Base-by-base conservation (phyloP, 2,329 filamentous ascomycete species). In the Claviceps sp. region DNA sequence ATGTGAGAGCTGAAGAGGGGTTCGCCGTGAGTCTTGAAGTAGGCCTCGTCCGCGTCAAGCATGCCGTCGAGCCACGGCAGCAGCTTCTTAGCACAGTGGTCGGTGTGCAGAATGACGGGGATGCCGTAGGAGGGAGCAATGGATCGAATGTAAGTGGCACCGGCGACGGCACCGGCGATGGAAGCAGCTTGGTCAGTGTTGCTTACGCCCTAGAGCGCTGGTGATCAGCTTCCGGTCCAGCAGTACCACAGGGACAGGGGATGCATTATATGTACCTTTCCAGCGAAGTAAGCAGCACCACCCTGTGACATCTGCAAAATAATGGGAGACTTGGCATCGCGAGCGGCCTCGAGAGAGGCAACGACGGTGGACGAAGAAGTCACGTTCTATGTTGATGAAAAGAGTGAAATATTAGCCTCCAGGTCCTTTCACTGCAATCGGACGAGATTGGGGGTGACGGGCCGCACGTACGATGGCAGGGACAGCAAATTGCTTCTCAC, bases 51-150 rank as follows among this genome's bases (percentile, higher is more conserved):
- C 62, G 84, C 91, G 57, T 93, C 89, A 62, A 97, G 73, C 83
- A 96, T 90, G 68, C 90, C 90, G 66, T 96, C 90, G 68, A 97
- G 77, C 91, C 91, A 97, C 56, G 93, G 93, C 53, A 97, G 83
- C 54, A 97, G 88, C 84, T 97, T 97, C 86, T 97, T 97, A 68
- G 93, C 91, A 74, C 91, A 95, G 79, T 97, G 93, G 71, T 98
- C 93, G 68, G 91, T 94, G 82, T 96, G 90, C 54, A 97, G 83
- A 63, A 97, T 77, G 61, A 95, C 88, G 64, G 91, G 91, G 59
- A 97, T 75, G 61, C 85, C 88, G 73, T 98, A 98, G 61, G 79
- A 62, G 55, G 91, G 88, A 50, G 93, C 88, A 63, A 97, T 74
- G 60, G 86, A 76, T 66, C 90, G 88, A 75, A 96, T 88, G 78